Evolutionary conservation across 106 monocot species (phyloP).

Genomic region (Acorus calamus): DNA sequence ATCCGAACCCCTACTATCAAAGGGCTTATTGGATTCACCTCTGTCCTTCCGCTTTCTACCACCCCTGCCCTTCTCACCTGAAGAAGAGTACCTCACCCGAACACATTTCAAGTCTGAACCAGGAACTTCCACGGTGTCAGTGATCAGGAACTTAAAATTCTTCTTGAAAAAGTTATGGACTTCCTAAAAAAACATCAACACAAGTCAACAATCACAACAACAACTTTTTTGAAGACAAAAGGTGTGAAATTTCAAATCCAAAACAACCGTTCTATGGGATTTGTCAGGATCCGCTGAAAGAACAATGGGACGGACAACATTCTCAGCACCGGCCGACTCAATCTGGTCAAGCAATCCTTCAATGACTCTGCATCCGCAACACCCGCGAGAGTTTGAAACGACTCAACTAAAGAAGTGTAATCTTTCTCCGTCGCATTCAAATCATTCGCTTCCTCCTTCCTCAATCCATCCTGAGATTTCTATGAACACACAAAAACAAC

Average conservation of each 20-base stretch:
- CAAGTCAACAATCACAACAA: neutral
- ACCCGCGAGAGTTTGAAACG: conserved; percentile 51
- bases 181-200: conserved; percentile 34
- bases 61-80: conserved; percentile 20
- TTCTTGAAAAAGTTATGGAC: conserved; percentile 98
- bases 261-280: conserved; percentile 74
- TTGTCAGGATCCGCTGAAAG: conserved; percentile 81
- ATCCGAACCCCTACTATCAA: conserved; percentile 85
- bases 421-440: conserved; percentile 5
- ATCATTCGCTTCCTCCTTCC: conserved; percentile 14
- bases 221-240: neutral
- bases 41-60: conserved; percentile 64
- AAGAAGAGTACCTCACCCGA: conserved; percentile 55
- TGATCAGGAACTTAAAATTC: conserved; percentile 73
- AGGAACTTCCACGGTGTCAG: conserved; percentile 71
- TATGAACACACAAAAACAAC: neutral
- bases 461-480: conserved; percentile 29
- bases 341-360: conserved; percentile 36
- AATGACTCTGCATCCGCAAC: conserved; percentile 55
- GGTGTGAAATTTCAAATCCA: neutral
- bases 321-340: conserved; percentile 5
- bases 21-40: conserved; percentile 35
- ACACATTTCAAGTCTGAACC: conserved; percentile 44
- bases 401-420: conserved; percentile 33
- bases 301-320: conserved; percentile 33